These are phyloP conservation scores for Venturia nashicola DNA, from an alignment of 2,329 filamentous ascomycete genomes.

Conservation along the genomic window DNA sequence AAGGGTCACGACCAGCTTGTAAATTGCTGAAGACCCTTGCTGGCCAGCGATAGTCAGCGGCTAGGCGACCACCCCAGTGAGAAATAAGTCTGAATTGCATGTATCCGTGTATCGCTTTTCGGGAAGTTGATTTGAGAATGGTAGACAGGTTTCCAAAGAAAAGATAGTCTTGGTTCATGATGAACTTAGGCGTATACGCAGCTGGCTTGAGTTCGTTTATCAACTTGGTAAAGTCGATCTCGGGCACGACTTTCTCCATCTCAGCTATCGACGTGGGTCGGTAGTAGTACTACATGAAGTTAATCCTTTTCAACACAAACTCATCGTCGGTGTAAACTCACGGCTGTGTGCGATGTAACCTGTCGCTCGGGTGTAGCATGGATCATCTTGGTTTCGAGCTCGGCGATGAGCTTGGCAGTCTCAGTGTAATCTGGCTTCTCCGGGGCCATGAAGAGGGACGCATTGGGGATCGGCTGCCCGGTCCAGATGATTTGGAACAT, in stretches of 20 bases:
- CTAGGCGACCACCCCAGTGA: constrained; percentile 38
- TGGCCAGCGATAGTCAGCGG: constrained; percentile 47
- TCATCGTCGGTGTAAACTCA: constrained; percentile 23
- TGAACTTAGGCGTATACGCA: constrained; percentile 36
- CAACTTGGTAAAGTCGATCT: constrained; percentile 41
- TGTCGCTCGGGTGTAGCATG: constrained; percentile 44
- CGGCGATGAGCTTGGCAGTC: constrained; percentile 20
- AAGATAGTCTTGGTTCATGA: constrained; percentile 49
- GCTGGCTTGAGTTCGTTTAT: constrained; percentile 35
- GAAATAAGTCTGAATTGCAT: constrained; percentile 52
- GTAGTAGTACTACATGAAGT: neutral
- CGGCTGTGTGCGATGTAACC: constrained; percentile 42
- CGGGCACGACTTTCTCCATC: constrained; percentile 37
- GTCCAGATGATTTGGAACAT: constrained; percentile 23
- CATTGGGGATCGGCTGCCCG: constrained; percentile 12
- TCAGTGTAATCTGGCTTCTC: neutral
- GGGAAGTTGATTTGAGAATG: constrained; percentile 41
- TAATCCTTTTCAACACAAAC: constrained; percentile 21
- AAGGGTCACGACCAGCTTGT: constrained; percentile 48
- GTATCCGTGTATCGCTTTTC: constrained; percentile 47
- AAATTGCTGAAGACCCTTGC: constrained; percentile 48
- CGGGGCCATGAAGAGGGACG: constrained; percentile 23
- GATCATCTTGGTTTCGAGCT: constrained; percentile 50
- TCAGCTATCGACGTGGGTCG: too few relatives aligned
- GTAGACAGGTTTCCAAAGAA: constrained; percentile 47